Evolutionary conservation across 306 rosid species (phyloP), one percentile per base, ranked within the genome.

Genomic region (Potentilla sterilis): DNA sequence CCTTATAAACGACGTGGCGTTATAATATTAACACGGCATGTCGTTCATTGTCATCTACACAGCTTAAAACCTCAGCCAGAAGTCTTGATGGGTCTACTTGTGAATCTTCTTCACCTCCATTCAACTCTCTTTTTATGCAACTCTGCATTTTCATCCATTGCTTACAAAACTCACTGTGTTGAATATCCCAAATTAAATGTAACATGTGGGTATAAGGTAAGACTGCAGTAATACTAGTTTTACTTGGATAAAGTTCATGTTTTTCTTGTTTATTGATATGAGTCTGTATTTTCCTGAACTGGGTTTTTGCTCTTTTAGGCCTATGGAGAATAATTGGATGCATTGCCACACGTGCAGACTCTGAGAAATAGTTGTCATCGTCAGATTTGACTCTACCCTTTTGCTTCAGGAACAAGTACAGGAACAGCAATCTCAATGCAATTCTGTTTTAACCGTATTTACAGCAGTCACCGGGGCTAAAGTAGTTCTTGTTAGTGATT

Each of bases 381-480:
- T 95, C 79, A 87, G 97, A 78, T 92, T 95, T 82, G 97, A 95
- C 81, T 88, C 97, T 77, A 84, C 83, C 78, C 47, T 84, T 70
- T 72, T 95, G 85, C 84, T 90, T 81, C 79, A 48, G 76, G 85
- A 76, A 52, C 52, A 57, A 28, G 28, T 28, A 28, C 28, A 28
- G 1, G 80, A 86, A 21, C 68, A 58, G 51, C 80, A 68, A 55
- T 75, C 67, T 80, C 86, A 21, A 42, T 68, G 63, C 82, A 83
- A 72, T 80, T 86, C 91, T 19, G 22, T 86, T 41, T 81, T 58
- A 42, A 92, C 97, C 5, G 75, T 92, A 95, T 78, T 81, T 95
- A 72, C 78, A 80, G 67, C 81, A 81, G 73, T 80, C 28, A 0
- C 87, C 1, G 89, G 88, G 63, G 91, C 97, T 77, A 86, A 79